Evolutionary conservation across 2,329 filamentous ascomycete species (phyloP), one percentile per base, ranked within the genome.

Genomic region (Tolypocladium nubicola): DNA sequence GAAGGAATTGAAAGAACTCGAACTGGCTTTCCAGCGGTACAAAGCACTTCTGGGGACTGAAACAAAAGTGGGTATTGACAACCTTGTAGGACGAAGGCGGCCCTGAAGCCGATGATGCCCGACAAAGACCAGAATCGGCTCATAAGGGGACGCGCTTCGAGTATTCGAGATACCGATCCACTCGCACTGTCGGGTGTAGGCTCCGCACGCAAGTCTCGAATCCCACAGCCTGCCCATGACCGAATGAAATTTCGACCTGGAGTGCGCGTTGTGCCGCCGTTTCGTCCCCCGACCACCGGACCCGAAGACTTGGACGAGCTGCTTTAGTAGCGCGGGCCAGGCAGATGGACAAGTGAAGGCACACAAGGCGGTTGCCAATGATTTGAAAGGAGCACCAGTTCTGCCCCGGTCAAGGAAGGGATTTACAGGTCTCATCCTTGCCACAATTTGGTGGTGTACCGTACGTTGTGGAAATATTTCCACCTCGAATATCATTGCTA

Each of bases 1-100:
- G 58, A 65, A 67, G 37, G 70, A 69, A 11, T 63, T 77, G 26
- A 69, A 75, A 53, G 63, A 70, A n/a, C 63, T 76, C 30, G 70
- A 72, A 53, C 57, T 60, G 38, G 71, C 69, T 1, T 68, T 76
- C 21, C 67, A 66, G 55, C 63, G 65, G 23, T 74, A 73, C 54
- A 61, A 63, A 11, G 59, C 61, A 30, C 30, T n/a, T 57, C 67
- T 5, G 63, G 63, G 37, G 58, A 60, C 16, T 45, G 59, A 30
- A 61, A 59, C 57, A 7, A 41, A 61, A 2, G 58, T 64, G 14
- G 65, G 69, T 33, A 53, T 61, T 16, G 68, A 74, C 54, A 75
- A 16, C 57, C 64, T 71, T 30, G 64, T 66, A 3, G 57, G 58
- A 30, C 62, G 58, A 10, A 62, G 61, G 33, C 59, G 8, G 56